Evolutionary conservation across 805 yeast species (phyloP).

Genomic region (Yamadazyma kitorensis): DNA sequence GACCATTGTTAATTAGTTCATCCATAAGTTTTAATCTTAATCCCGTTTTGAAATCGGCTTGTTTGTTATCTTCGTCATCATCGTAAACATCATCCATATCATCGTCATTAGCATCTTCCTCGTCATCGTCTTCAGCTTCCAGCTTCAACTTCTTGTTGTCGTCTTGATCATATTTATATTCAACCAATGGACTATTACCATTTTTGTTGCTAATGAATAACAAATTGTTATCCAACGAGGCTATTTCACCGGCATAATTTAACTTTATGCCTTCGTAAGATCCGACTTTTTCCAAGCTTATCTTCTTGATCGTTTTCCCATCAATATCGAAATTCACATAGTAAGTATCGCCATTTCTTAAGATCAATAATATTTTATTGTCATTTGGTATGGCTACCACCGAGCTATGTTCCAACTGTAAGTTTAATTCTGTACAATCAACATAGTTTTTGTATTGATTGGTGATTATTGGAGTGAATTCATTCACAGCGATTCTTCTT

Average conservation of each 20-base stretch:
- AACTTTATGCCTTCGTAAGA: constrained; percentile 31
- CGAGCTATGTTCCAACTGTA: constrained; percentile 54
- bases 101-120: constrained; percentile 49
- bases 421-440: constrained; percentile 50
- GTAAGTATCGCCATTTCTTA: constrained; percentile 32
- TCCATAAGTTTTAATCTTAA: constrained; percentile 49
- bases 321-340: constrained; percentile 38
- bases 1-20: constrained; percentile 63
- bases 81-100: constrained; percentile 31
- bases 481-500: constrained; percentile 62
- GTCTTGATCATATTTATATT: constrained; percentile 26
- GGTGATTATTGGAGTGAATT: constrained; percentile 42
- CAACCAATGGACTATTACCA: constrained; percentile 55
- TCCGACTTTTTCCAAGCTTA: constrained; percentile 32
- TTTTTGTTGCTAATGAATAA: constrained; percentile 61
- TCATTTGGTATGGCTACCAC: constrained; percentile 35
- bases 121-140: constrained; percentile 21
- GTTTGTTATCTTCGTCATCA: constrained; percentile 13
- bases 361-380: constrained; percentile 29
- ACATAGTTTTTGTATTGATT: constrained; percentile 31
- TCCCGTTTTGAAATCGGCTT: constrained; percentile 12
- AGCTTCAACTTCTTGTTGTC: constrained; percentile 7
- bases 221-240: constrained; percentile 39
- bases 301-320: constrained; percentile 39
- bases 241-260: constrained; percentile 39